These are phyloP conservation scores for Dissophora globulifera DNA, from an alignment of 192 early-diverging fungal genomes.

Conservation along the genomic window DNA sequence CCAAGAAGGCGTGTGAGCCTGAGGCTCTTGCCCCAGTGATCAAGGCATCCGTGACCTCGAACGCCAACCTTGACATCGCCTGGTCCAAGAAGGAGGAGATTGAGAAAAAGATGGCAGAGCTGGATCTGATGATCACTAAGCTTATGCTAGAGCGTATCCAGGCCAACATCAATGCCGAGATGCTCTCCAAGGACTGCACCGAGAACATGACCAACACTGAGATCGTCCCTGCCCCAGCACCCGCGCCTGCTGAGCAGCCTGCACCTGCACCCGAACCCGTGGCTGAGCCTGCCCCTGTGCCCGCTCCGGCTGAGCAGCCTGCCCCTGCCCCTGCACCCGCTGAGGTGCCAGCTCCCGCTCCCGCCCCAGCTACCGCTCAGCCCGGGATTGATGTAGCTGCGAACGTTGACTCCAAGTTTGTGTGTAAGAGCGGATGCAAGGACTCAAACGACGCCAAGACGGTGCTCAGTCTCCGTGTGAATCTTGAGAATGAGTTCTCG, in stretches of 20 bases:
- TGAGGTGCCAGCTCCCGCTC: no score
- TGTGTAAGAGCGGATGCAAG: constrained; percentile 49
- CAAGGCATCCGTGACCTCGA: constrained; percentile 4
- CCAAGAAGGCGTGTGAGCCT: constrained; percentile 20
- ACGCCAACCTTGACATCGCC: constrained; percentile 13
- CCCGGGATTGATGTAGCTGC: background rate
- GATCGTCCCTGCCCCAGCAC: constrained; percentile 14
- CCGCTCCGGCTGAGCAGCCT: background rate
- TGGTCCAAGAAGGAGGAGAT: constrained; percentile 3
- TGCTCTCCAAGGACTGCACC: constrained; percentile 40
- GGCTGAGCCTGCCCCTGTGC: background rate
- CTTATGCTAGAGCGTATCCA: constrained; percentile 11
- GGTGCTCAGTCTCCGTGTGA: constrained; percentile 19
- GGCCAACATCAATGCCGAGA: constrained; percentile 22
- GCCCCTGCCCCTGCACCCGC: background rate
- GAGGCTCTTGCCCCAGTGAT: constrained; percentile 17
- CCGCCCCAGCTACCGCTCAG: background rate
- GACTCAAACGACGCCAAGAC: constrained; percentile 19
- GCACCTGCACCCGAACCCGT: background rate
- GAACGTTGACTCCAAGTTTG: constrained; percentile 19
- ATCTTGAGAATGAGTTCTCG: constrained; percentile 30
- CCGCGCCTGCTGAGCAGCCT: background rate
- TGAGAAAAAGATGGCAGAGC: constrained; percentile 10
- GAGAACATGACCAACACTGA: constrained; percentile 49
- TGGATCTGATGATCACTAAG: constrained; percentile 12